Conservation (phyloP, 192 early-diverging fungal genomes). For the Coemansia sp. region DNA sequence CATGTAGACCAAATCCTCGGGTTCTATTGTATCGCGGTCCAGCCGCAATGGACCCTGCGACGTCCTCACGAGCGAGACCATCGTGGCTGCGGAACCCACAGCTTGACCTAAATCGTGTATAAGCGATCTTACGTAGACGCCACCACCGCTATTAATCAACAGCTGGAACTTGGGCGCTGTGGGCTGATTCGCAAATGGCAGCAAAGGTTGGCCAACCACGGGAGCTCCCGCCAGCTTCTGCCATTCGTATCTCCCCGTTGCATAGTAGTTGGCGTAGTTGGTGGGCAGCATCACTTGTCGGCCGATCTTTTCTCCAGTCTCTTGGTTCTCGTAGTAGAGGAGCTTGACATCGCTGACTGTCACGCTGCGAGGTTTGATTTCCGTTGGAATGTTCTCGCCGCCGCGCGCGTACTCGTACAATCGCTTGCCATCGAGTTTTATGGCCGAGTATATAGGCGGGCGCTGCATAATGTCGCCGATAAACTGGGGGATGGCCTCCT, state of each 20-base stretch:
- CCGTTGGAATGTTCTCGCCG: conserved; percentile 25
- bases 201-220: conserved; percentile 20
- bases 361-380: conserved; percentile 24
- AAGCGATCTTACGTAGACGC: conserved; percentile 73
- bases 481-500: conserved; percentile 54
- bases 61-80: conserved; percentile 62
- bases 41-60: conserved; percentile 62
- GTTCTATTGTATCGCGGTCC: conserved; percentile 46
- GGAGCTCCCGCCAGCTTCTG: background rate
- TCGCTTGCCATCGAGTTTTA: conserved; percentile 67
- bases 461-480: conserved; percentile 62
- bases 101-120: conserved; percentile 65
- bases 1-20: conserved; percentile 42
- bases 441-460: conserved; percentile 74
- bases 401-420: conserved; percentile 73
- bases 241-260: conserved; percentile 23
- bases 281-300: conserved; percentile 18
- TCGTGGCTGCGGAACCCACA: conserved; percentile 62
- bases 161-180: conserved; percentile 58
- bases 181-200: conserved; percentile 27
- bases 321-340: conserved; percentile 18
- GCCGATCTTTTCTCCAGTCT: background rate
- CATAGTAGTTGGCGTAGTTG: conserved; percentile 22
- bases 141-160: conserved; percentile 64
- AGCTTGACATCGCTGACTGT: conserved; percentile 25